Evolutionary conservation across 2,329 filamentous ascomycete genomes (phyloP).

Genomic region (Dichotomopilus funicola): DNA sequence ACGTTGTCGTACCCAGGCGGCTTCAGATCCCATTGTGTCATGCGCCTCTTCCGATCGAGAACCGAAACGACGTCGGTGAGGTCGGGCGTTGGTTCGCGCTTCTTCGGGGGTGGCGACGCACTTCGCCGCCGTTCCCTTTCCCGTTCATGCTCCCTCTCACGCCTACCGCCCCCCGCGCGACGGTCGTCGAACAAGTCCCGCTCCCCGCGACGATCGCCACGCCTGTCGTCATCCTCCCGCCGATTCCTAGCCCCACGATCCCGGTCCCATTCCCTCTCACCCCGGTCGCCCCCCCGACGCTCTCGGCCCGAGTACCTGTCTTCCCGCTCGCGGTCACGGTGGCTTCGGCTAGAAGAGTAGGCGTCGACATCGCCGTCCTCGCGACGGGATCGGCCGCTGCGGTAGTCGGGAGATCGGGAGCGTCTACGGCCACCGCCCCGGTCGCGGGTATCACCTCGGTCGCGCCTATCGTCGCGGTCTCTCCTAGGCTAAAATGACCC

Average conservation of each 20-base stretch:
- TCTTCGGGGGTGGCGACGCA: conserved; percentile 74
- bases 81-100: conserved; percentile 92
- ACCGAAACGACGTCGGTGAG: conserved; percentile 80
- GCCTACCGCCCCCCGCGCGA: conserved; percentile 34
- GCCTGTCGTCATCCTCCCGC: conserved; percentile 59
- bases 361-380: conserved; percentile 68
- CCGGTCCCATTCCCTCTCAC: conserved; percentile 71
- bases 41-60: conserved; percentile 76
- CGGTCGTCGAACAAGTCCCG: conserved; percentile 49
- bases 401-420: conserved; percentile 70
- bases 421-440: conserved; percentile 56
- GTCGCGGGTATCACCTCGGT: conserved; percentile 27
- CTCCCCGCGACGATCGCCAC: conserved; percentile 41
- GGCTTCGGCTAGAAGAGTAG: conserved; percentile 88
- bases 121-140: conserved; percentile 65
- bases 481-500: conserved; percentile 22
- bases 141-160: conserved; percentile 36
- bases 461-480: conserved; percentile 31
- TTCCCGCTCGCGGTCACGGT: conserved; percentile 88
- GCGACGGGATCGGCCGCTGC: conserved; percentile 58
- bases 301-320: conserved; percentile 76
- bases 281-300: conserved; percentile 40
- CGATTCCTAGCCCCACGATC: conserved; percentile 51
- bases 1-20: conserved; percentile 97
- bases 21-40: conserved; percentile 99